Base-by-base conservation (phyloP, 2,329 filamentous ascomycete species). In the Huntiella omanensis region DNA sequence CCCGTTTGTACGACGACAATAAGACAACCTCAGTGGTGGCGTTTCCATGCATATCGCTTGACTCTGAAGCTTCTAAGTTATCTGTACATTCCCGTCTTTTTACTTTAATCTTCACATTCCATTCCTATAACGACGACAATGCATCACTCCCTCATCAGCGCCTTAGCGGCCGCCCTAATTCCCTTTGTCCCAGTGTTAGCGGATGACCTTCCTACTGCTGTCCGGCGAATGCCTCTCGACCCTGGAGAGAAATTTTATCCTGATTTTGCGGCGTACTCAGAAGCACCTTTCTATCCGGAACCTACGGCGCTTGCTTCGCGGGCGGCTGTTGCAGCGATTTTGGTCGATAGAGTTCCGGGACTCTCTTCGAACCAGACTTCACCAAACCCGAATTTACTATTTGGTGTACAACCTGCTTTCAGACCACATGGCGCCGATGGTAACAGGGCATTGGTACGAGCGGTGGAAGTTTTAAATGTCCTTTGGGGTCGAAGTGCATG, bases 241-340 rank as follows among this genome's bases (percentile, higher is more conserved):
- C 71, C 75, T 43, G 73, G 73, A 50, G 79, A 83, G 57, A 91
- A 84, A 67, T 79, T 88, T 57, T 73, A 77, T 53, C 64, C 77
- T 47, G 70, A 82, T 39, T 80, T 84, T 58, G 77, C 68, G 53
- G 67, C 64, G 52, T 74, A 73, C 53, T 44, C 42, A 13, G 53
- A 59, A 33, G 11, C 40, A 6, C 16, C 12, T 16, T n/a, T 15
- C 28, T 15, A 34, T 15, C 13, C 40, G 11, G 32, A 11, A n/a
- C 40, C 40, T 16, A 16, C 40, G 10, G 50, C 58, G 2, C 50
- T 58, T 19, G 50, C 53, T 1, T 54, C 58, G 2, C 55, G 49
- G 37, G 55, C 61, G 46, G 55, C 58, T 10, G 57, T 60, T 7
- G 57, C 56, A 5, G 55, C 57, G 35, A 54, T 55, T n/a, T 53